phyloP scores from a whole-genome alignment of 768 basidiomycete genomes.

The Phanerochaete sordida region DNA sequence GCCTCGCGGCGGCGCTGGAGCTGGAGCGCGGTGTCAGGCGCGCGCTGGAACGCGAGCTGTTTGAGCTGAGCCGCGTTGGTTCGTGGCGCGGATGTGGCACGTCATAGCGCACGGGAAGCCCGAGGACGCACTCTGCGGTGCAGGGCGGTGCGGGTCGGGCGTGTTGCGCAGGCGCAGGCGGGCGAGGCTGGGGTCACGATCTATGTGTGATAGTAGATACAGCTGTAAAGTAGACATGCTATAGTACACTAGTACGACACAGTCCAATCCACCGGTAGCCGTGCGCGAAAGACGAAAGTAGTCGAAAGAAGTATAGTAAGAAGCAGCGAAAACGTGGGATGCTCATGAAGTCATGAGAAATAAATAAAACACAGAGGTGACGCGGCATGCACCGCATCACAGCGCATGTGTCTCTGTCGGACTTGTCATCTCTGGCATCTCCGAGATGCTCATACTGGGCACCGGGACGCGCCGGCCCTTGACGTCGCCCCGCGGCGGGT shows the following conservation, averaged over 20 bases:
- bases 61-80: not conserved
- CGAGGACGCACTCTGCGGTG: not conserved
- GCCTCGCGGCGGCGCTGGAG: not conserved
- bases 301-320: not conserved
- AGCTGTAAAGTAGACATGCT: not conserved
- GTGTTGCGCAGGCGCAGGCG: not conserved
- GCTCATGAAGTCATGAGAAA: not conserved
- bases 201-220: not conserved
- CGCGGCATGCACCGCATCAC: not conserved
- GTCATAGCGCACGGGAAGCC: not conserved
- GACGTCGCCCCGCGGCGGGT: not conserved
- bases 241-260: not conserved
- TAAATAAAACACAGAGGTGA: not conserved
- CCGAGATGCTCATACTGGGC: not conserved
- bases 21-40: not conserved
- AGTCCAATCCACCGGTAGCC: not conserved
- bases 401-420: not conserved
- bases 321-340: not conserved
- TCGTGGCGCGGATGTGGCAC: not conserved
- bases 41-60: not conserved
- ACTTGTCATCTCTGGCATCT: not conserved
- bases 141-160: not conserved
- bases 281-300: not conserved
- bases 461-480: not conserved
- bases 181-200: not conserved